These are phyloP conservation scores for Boletellus deceptivus DNA, from an alignment of 1,284 basidiomycete genomes.

Conservation along the genomic window DNA sequence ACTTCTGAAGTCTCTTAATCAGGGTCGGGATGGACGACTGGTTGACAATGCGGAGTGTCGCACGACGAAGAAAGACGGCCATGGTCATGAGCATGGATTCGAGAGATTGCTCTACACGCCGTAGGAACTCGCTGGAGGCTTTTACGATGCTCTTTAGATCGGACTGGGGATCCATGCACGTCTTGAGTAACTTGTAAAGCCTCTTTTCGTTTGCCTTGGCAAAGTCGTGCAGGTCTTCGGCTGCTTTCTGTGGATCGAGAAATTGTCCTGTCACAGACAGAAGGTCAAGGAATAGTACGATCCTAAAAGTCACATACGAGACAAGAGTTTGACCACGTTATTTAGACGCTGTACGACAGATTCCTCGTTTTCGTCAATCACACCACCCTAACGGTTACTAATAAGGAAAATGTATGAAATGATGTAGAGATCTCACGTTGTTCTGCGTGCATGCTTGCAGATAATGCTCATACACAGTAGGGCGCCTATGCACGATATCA, in stretches of 20 bases:
- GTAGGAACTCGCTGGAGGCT: conserved; percentile 74
- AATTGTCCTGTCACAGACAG: conserved; percentile 44
- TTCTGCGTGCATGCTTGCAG: conserved; percentile 71
- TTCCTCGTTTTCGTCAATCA: conserved; percentile 79
- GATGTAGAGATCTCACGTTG: conserved; percentile 57
- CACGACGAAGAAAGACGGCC: conserved; percentile 68
- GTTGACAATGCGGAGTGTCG: conserved; percentile 76
- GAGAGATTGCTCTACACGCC: conserved; percentile 71
- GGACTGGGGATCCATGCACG: conserved; percentile 78
- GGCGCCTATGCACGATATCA: conserved; percentile 45
- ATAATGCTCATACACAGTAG: conserved; percentile 63
- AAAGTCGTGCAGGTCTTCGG: conserved; percentile 80
- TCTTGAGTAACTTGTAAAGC: conserved; percentile 82
- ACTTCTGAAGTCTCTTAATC: conserved; percentile 61
- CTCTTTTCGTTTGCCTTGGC: conserved; percentile 85
- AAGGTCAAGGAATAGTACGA: conserved; percentile 1
- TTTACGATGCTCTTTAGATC: conserved; percentile 84
- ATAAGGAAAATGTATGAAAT: conserved; percentile 11
- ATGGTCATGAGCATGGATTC: conserved; percentile 68
- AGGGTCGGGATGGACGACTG: conserved; percentile 83
- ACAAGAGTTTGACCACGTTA: conserved; percentile 54
- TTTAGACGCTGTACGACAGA: conserved; percentile 55
- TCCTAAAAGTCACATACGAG: conserved; percentile 41
- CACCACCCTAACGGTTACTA: conserved; percentile 63
- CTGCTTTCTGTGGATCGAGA: conserved; percentile 71